phyloP scores from a whole-genome alignment of 2,329 filamentous ascomycete genomes.

The Xylaria sp. region DNA sequence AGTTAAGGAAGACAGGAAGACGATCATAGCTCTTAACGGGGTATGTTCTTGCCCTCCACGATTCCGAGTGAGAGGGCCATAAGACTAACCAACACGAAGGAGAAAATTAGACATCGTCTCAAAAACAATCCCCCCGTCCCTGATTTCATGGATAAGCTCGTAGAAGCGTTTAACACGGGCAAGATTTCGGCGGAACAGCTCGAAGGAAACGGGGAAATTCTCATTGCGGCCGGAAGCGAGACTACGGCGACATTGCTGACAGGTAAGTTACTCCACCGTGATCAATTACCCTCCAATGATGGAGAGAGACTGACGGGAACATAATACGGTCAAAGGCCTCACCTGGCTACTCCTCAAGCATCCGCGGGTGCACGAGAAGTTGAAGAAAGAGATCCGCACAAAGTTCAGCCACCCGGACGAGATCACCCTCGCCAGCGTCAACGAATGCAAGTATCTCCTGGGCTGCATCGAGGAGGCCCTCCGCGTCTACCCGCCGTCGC shows the following conservation, averaged over 20 bases:
- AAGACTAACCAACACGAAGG: constrained; percentile 20
- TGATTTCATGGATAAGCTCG: constrained; percentile 41
- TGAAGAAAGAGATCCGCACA: constrained; percentile 51
- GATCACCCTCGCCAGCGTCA: constrained; percentile 48
- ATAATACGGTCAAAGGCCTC: constrained; percentile 21
- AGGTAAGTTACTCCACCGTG: constrained; percentile 17
- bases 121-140: constrained; percentile 29
- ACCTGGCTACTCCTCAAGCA: constrained; percentile 41
- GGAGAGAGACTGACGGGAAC: not conserved
- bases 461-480: constrained; percentile 54
- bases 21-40: constrained; percentile 6
- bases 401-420: constrained; percentile 48
- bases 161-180: constrained; percentile 35
- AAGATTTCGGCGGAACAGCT: constrained; percentile 35
- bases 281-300: too few species aligned
- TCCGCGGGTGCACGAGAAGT: constrained; percentile 42
- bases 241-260: constrained; percentile 38
- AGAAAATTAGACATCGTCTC: constrained; percentile 35
- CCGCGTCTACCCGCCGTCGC: constrained; percentile 50
- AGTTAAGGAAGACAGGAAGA: not conserved
- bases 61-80: not conserved
- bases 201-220: constrained; percentile 28
- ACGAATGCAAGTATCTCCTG: constrained; percentile 49
- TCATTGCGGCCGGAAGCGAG: constrained; percentile 43
- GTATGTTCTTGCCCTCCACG: not conserved